Evolutionary conservation across 441 rosid genomes (phyloP).

Genomic region (Gossypium davidsonii): DNA sequence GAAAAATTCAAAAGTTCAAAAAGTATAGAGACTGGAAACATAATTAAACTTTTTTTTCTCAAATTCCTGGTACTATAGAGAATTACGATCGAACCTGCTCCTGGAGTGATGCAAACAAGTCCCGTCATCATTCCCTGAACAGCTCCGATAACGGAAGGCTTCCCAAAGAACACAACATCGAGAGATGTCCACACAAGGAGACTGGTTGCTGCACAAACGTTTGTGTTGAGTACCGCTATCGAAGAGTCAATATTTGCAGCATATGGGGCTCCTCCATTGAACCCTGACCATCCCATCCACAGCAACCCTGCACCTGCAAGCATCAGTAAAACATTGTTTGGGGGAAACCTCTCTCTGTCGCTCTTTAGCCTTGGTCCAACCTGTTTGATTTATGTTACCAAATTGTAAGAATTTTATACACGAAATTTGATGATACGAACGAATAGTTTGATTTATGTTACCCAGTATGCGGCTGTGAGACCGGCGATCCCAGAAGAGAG

Average conservation of each 20-base stretch:
- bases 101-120: slow-evolving; percentile 74
- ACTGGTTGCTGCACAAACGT: slow-evolving; percentile 76
- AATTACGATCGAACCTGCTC: slow-evolving; percentile 46
- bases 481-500: slow-evolving; percentile 75
- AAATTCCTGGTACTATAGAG: not conserved
- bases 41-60: not conserved
- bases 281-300: slow-evolving; percentile 97
- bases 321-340: slow-evolving; percentile 78
- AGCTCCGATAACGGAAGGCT: slow-evolving; percentile 85
- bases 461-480: slow-evolving; percentile 81
- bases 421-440: not conserved
- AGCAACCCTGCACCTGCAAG: slow-evolving; percentile 82
- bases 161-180: slow-evolving; percentile 69
- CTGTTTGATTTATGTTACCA: slow-evolving; percentile 21
- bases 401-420: not conserved
- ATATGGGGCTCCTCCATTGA: slow-evolving; percentile 89
- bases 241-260: slow-evolving; percentile 64
- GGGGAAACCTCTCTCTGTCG: slow-evolving; percentile 82
- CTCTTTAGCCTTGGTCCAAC: slow-evolving; percentile 68
- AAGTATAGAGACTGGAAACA: too few species aligned
- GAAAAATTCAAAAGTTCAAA: too few species aligned
- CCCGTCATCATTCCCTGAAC: slow-evolving; percentile 93
- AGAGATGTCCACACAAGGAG: slow-evolving; percentile 78
- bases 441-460: slow-evolving; percentile 11
- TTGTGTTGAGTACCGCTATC: slow-evolving; percentile 65